Base-by-base conservation (phyloP, 2,329 filamentous ascomycete species). In the Rhinocladiella mackenziei region DNA sequence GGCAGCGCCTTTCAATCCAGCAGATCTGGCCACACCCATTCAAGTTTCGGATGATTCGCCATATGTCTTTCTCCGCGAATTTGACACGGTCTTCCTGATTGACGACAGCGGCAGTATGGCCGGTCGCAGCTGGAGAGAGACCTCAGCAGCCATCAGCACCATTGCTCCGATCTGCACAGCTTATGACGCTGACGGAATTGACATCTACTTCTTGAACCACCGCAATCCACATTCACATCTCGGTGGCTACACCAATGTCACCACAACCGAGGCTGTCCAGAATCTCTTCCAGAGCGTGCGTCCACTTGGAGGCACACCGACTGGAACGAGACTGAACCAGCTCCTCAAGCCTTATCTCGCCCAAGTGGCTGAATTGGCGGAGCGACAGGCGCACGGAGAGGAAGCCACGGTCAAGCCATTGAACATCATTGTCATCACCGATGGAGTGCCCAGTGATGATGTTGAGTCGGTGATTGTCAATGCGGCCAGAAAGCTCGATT, bases 391-490 rank as follows among this genome's bases (percentile, higher is more conserved):
- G 13, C 65, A 68, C 0, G 67, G 73, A 14, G 50, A 48, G 1
- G 43, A 47, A 2, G 28, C 57, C 2, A 64, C 67, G 10, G 72
- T 84, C 15, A 89, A 88, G 60, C 88, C 89, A 1, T 70, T 95
- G 35, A 96, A 96, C 60, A 76, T 97, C 62, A 95, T 97, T 57
- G 83, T 94, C 51, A 85, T 97, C 59, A 97, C 92, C 0, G 91
- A 97, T 62, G 92, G 92, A 4, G 79, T 74, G 29, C 81, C 92
- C 1, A 81, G 75, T 1, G 89, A 96, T 61, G 86, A 94, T 53
- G 80, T 84, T 0, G 84, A 89, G 62, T 73, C 72, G 5, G 73
- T 81, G 18, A 80, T 97, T 35, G 70, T 86, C 29, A 63, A 67
- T 3, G 72, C 78, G 1, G 91, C 89, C 0, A 75, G 74, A 63